Evolutionary conservation across 805 yeast genomes (phyloP), one percentile per base, ranked within the genome.

Genomic region (Pichia thaimueangensis): DNA sequence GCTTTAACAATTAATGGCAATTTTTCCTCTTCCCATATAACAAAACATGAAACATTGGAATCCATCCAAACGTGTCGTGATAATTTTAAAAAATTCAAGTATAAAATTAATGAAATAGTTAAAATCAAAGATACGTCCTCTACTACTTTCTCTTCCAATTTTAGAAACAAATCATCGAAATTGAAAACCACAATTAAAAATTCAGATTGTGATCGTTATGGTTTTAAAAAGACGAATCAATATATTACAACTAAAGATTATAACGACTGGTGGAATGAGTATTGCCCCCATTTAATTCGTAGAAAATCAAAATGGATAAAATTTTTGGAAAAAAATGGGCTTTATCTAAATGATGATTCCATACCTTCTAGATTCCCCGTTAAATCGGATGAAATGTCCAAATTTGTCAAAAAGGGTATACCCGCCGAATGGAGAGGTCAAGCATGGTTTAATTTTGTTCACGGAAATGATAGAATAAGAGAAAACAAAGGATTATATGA

Each of bases 371-470:
- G 86, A 49, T 86, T 82, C 51, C 95, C 96, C 0, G 78, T 91
- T 1, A 74, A 74, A 47, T 82, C 88, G 3, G 89, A 82, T 45
- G 86, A 83, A 51, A 68, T 87, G 49, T 82, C 84, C 55, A 73
- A 94, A 45, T 81, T 86, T 54, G 77, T 93, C 11, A 73, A 97
- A 43, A 85, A 85, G 58, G 98, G 98, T 11, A 81, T 91, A 10
- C 97, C 98, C 0, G 89, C 96, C 0, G 96, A 87, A 58, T 91
- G 96, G 97, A 69, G 98, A 51, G 98, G 98, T 1, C 76, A 77
- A 50, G 96, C 97, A 0, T 91, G 98, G 98, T 91, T 93, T 71
- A 82, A 79, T 67, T 91, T 86, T 61, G 95, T 95, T 8, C 80
- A 80, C 21, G 98, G 97, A 3, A 48, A 52, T 31, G 63, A 64